Evolutionary conservation across 169 alveolate species (phyloP), one percentile per base, ranked within the genome.

Genomic region (Cryptosporidium viatorum): DNA sequence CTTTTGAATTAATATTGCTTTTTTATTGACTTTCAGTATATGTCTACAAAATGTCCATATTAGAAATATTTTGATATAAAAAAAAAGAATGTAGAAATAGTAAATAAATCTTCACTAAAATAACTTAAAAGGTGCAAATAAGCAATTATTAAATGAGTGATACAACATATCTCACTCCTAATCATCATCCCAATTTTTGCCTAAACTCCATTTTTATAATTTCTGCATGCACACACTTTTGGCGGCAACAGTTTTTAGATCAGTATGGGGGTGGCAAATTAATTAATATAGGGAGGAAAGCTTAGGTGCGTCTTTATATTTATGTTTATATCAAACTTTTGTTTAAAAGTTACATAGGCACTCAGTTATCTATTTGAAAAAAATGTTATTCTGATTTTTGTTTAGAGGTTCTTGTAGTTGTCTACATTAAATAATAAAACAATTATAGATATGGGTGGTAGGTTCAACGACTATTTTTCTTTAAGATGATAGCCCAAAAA

Each of bases 1-100:
- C 50, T 73, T 12, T 71, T 33, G 16, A 51, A 55, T 31, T 35
- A 26, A 55, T 55, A 55, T 21, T 21, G 45, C 43, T 65, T 14
- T 65, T n/a, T 35, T 37, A 65, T 23, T 73, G 68, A 52, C 45
- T 55, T 67, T 33, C 10, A 69, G 86, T 73, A 73, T 37, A 55
- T 18, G 86, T 73, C 86, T 73, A 73, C 70, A 50, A 31, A 29
- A 26, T 58, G 86, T 73, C 86, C 86, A 73, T 73, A 73, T 73
- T 73, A 70, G 51, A 33, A 33, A 3, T 31, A 65, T 48, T 21
- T 31, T 33, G 23, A 1, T 29, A 48, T 50, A 9, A 59, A 21
- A 26, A n/a, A 16, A 69, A 69, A 16, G 51, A 35, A 41, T 41
- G 21, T 18, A 35, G 26, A 65, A 16, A 65, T 65, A 65, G 3